Base-by-base conservation (phyloP, 805 yeast species). In the Saccharomycopsis guyanensis region DNA sequence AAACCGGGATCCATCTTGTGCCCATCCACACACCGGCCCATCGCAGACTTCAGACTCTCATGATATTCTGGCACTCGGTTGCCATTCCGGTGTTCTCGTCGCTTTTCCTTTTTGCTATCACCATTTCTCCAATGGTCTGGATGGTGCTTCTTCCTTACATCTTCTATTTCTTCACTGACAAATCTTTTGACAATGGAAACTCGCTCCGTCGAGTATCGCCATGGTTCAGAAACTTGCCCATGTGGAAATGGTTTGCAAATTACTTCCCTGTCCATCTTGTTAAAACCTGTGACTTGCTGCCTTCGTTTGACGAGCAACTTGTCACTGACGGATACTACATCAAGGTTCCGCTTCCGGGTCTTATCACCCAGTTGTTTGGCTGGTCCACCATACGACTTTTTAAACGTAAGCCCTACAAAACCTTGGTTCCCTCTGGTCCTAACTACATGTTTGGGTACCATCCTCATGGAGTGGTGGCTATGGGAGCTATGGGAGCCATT, bases 401-500 rank as follows among this genome's bases (percentile, higher is more conserved):
- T 6, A n/a, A 22, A 15, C 13, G 42, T 19, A 8, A 7, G 13
- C 50, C 50, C 3, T 46, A 46, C 29, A 42, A 42, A 22, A 46
- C 22, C 24, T 29, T 31, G 32, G 34, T 46, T 1, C 49, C 52
- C 12, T 54, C 77, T 2, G 91, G 87, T 0, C 89, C 86, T 2
- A 67, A 82, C 32, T 91, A 93, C 62, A 76, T 91, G 2, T 91
- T 91, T 64, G 95, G 96, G 0, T 82, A 86, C 58, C 97, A 89
- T 62, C 98, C 98, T 0, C 98, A 93, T 62, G 98, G 98, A 0
- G 89, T 91, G 13, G 88, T 89, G 10, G 85, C 95, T 1, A 72
- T 89, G 74, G 96, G 97, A 2, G 89, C 82, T 1, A 80, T 89
- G 60, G 95, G 95, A 1, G 80, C 82, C 0, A 68, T 89, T 52